phyloP scores from a whole-genome alignment of 257 asterid species.

The Ajuga chamaepitys region DNA sequence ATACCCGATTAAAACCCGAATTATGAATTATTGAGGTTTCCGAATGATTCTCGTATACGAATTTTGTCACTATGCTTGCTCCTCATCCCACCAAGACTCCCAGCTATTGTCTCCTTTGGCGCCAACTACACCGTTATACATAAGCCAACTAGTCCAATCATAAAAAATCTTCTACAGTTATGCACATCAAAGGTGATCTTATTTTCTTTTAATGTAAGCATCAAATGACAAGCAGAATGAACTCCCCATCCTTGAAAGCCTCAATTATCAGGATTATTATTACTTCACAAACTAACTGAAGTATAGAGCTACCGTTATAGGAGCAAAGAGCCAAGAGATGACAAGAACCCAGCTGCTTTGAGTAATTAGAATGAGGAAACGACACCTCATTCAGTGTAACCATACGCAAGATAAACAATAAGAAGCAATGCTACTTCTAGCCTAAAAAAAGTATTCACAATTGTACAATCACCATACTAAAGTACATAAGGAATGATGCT shows the following conservation, averaged over 20 bases:
- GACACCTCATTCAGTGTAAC: constrained; percentile 58
- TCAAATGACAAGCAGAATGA: constrained; percentile 8
- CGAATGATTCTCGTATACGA: no score
- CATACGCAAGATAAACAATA: constrained; percentile 85
- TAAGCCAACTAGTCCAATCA: constrained; percentile 97
- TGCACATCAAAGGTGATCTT: constrained; percentile 26
- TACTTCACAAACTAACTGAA: constrained; percentile 7
- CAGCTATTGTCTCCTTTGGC: no score
- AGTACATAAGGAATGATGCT: no score
- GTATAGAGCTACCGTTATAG: constrained; percentile 20
- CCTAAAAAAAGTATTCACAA: constrained; percentile 40
- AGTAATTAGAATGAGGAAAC: constrained; percentile 65
- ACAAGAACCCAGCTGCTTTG: constrained; percentile 98
- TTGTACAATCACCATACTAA: constrained; percentile 6
- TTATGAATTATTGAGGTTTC: no score
- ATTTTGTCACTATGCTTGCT: no score
- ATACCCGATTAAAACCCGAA: no score
- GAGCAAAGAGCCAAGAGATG: constrained; percentile 96
- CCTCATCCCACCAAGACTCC: no score
- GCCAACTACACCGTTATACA: constrained; percentile 46
- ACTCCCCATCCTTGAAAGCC: not conserved
- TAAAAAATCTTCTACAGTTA: constrained; percentile 99
- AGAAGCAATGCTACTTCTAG: constrained; percentile 92
- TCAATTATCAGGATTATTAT: not conserved
- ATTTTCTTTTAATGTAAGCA: not conserved